phyloP scores from a whole-genome alignment of 768 basidiomycete species.

The Pisolithus albus region DNA sequence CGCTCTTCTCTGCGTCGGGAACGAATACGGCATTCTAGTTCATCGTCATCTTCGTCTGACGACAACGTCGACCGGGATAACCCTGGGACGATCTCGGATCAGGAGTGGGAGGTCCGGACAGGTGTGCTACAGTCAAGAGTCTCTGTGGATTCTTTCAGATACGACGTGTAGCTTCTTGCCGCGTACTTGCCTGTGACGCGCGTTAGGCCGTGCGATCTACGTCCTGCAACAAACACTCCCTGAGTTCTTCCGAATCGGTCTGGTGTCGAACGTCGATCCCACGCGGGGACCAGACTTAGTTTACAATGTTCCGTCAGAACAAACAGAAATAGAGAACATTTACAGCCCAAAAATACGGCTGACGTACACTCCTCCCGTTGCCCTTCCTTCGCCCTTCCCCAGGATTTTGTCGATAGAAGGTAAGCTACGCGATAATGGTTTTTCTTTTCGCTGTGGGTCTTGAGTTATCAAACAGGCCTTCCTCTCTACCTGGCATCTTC shows the following conservation, averaged over 20 bases:
- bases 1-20: conserved; percentile 4
- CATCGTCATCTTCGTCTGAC: conserved; percentile 8
- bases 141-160: conserved; percentile 22
- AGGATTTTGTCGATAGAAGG: conserved; percentile 67
- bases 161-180: conserved; percentile 14
- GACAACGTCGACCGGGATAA: conserved; percentile 4
- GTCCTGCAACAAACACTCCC: conserved; percentile 65
- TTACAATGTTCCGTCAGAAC: conserved; percentile 21
- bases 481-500: conserved; percentile 68
- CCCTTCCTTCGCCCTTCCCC: conserved; percentile 64
- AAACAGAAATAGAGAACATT: conserved; percentile 34
- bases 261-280: conserved; percentile 50
- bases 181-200: neutral
- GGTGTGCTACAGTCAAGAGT: conserved; percentile 34
- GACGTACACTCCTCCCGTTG: conserved; percentile 60
- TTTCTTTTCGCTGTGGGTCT: neutral
- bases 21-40: neutral
- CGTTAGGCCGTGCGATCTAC: conserved; percentile 62
- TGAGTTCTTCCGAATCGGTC: conserved; percentile 61
- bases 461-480: conserved; percentile 41
- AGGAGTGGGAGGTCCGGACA: conserved; percentile 74
- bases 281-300: conserved; percentile 30
- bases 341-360: conserved; percentile 62
- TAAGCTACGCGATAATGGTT: conserved; percentile 19
- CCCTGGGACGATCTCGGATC: conserved; percentile 43